Conservation (phyloP, 208 protist species). For the Trypanosoma brucei region DNA sequence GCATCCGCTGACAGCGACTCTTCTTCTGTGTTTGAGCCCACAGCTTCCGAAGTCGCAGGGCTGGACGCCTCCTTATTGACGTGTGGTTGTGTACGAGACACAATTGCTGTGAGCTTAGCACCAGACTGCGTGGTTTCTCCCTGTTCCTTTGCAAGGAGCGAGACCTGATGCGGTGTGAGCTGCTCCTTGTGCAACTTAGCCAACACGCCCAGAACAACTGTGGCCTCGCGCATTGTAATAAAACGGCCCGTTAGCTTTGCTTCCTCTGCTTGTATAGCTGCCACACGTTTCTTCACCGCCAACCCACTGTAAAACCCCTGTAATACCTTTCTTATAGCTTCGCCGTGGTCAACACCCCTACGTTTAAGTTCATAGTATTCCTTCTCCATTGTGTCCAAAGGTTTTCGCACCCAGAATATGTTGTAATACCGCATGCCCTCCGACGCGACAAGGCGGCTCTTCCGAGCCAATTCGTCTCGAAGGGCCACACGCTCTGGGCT, state of each 20-base stretch:
- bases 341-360: constrained; percentile 61
- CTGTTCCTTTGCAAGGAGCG: constrained; percentile 56
- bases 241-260: constrained; percentile 84
- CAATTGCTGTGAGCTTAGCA: constrained; percentile 36
- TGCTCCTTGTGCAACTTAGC: constrained; percentile 81
- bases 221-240: constrained; percentile 89
- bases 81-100: constrained; percentile 19
- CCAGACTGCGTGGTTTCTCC: constrained; percentile 29
- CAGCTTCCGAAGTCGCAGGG: constrained; percentile 2
- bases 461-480: constrained; percentile 75
- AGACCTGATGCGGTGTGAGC: constrained; percentile 81
- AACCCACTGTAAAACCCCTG: constrained; percentile 76
- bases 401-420: constrained; percentile 90
- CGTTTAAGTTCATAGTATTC: constrained; percentile 79
- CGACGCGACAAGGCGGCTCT: constrained; percentile 78
- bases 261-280: constrained; percentile 85
- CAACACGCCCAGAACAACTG: constrained; percentile 77
- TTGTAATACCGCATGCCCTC: constrained; percentile 92
- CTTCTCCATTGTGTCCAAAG: constrained; percentile 88
- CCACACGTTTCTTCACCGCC: constrained; percentile 78
- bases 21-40: constrained; percentile 3
- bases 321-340: constrained; percentile 76
- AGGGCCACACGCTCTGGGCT: constrained; percentile 61
- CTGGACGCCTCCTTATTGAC: background rate
- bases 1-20: constrained; percentile 47